A percentile compares a stretch with the other conserved stretches of the same genome.
These are phyloP conservation scores for Tolypocladium inflatum DNA, from an alignment of 2,329 filamentous ascomycete species.

Conservation along the genomic window DNA sequence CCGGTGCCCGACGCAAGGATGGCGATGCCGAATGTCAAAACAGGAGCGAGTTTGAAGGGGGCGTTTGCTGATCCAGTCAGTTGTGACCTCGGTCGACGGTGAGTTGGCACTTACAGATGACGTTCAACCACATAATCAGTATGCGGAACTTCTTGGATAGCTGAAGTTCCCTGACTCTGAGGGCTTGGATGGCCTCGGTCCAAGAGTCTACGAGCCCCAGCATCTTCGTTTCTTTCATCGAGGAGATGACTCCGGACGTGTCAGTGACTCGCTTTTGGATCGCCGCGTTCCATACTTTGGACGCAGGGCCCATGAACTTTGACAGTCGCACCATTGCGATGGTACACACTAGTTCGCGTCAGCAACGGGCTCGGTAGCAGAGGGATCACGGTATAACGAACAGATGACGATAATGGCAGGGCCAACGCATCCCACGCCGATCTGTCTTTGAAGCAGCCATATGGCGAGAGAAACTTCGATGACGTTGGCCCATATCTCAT, in stretches of 20 bases:
- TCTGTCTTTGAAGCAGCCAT: slow-evolving; percentile 33
- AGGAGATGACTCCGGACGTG: slow-evolving; percentile 16
- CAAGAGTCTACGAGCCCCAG: slow-evolving; percentile 12
- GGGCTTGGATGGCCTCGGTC: slow-evolving; percentile 5
- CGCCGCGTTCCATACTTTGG: slow-evolving; percentile 14
- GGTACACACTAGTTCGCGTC: slow-evolving; percentile 3
- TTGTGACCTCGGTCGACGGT: neutral
- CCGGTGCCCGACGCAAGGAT: slow-evolving; percentile 3
- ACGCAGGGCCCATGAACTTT: slow-evolving; percentile 6
- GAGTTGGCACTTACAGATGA: slow-evolving; percentile 6
- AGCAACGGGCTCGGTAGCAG: neutral
- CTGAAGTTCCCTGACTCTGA: slow-evolving; percentile 10
- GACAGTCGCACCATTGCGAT: slow-evolving; percentile 3
- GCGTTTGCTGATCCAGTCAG: slow-evolving; percentile 1
- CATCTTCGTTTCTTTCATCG: slow-evolving; percentile 24
- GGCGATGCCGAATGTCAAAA: slow-evolving; percentile 12
- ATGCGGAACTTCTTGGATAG: slow-evolving; percentile 12
- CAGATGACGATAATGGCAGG: slow-evolving; percentile 27
- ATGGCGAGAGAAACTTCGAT: slow-evolving; percentile 33
- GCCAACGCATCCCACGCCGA: slow-evolving; percentile 34
- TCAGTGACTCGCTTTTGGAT: slow-evolving; percentile 17
- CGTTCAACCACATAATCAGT: slow-evolving; percentile 10
- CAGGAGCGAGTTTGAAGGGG: slow-evolving; percentile 6
- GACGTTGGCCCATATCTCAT: slow-evolving; percentile 29
- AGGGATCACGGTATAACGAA: slow-evolving; percentile 1